Conservation (phyloP, 164 flowering plant species). For the Aristolochia contorta region DNA sequence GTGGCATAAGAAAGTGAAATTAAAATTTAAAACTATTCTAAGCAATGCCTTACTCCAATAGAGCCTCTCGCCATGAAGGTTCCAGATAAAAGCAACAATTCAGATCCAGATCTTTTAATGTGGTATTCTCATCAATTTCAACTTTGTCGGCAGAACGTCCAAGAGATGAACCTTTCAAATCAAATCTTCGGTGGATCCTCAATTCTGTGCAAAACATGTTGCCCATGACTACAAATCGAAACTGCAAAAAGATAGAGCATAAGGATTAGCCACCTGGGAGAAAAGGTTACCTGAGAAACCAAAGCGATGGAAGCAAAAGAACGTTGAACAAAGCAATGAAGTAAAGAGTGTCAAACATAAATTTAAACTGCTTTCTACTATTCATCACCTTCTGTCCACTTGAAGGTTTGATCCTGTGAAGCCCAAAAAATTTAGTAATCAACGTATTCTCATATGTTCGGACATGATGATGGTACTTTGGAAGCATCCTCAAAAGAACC, state of each 20-base stretch:
- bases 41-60: constrained; percentile 49
- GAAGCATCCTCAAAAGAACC: constrained; percentile 97
- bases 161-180: constrained; percentile 91
- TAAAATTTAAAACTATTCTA: neutral
- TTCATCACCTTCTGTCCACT: constrained; percentile 93
- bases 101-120: constrained; percentile 92
- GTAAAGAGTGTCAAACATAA: neutral
- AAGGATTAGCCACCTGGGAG: constrained; percentile 4
- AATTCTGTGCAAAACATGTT: constrained; percentile 97
- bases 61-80: constrained; percentile 85
- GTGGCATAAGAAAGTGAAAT: neutral
- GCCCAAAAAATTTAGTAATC: constrained; percentile 95
- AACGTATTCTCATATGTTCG: constrained; percentile 81
- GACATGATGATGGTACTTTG: constrained; percentile 81
- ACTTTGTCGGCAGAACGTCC: constrained; percentile 93
- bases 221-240: constrained; percentile 98
- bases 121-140: constrained; percentile 94
- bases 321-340: no score
- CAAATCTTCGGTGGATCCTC: constrained; percentile 93
- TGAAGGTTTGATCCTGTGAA: constrained; percentile 93
- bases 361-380: neutral
- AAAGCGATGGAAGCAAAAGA: neutral
- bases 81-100: constrained; percentile 84
- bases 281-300: neutral
- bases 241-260: constrained; percentile 43